phyloP scores from a whole-genome alignment of 805 yeast species.

The Clavispora santaluciae region DNA sequence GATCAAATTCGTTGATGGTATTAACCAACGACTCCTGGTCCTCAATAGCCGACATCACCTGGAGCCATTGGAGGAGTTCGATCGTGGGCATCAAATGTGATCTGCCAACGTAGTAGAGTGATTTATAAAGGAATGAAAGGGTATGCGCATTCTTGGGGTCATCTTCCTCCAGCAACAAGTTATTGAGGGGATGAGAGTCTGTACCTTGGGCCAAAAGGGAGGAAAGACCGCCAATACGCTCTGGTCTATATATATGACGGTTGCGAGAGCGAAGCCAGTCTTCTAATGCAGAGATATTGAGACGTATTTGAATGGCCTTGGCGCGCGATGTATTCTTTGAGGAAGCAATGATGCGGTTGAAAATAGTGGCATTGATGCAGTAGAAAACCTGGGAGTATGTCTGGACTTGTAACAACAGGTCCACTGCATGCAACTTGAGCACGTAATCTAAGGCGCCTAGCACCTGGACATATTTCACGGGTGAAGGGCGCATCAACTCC shows the following conservation, averaged over 20 bases:
- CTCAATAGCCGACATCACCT: constrained; percentile 68
- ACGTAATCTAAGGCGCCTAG: constrained; percentile 87
- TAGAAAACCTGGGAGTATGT: constrained; percentile 72
- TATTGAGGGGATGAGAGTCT: constrained; percentile 11
- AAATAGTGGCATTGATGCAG: constrained; percentile 68
- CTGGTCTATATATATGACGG: constrained; percentile 37
- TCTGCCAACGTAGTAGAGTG: constrained; percentile 61
- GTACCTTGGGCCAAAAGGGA: constrained; percentile 12
- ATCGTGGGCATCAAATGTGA: constrained; percentile 66
- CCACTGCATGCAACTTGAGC: constrained; percentile 73
- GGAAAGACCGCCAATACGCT: constrained; percentile 25
- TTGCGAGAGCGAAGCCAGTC: constrained; percentile 86
- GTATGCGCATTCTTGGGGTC: constrained; percentile 38
- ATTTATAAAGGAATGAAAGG: constrained; percentile 57
- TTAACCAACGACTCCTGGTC: constrained; percentile 59
- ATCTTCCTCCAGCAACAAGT: constrained; percentile 20
- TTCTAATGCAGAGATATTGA: constrained; percentile 80
- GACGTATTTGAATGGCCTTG: constrained; percentile 82
- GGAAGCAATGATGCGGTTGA: constrained; percentile 65
- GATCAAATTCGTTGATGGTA: constrained; percentile 48
- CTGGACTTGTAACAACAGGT: constrained; percentile 72
- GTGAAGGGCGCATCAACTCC: constrained; percentile 84
- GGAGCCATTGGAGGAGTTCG: constrained; percentile 86
- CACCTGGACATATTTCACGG: constrained; percentile 77
- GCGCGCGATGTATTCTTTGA: constrained; percentile 73